Evolutionary conservation across 108 stramenopile genomes (phyloP).

Genomic region (Nitzschia sp.): DNA sequence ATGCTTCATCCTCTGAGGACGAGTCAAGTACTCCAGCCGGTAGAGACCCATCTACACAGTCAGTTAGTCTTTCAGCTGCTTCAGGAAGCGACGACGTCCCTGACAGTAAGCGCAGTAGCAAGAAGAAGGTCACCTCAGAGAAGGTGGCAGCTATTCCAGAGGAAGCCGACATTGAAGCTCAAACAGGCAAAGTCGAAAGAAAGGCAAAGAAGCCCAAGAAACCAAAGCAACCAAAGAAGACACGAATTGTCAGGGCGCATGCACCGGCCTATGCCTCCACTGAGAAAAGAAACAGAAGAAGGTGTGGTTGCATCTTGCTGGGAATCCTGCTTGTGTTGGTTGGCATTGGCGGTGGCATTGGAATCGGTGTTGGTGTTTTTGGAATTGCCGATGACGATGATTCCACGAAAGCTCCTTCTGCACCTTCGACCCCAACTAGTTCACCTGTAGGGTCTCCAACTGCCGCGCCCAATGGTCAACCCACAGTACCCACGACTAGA

Average conservation of each 20-base stretch:
- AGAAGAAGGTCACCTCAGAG: neutral
- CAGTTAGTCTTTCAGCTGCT: neutral
- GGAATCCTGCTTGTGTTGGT: slow-evolving; percentile 27
- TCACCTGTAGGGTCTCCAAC: slow-evolving; percentile 6
- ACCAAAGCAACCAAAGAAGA: slow-evolving; percentile 14
- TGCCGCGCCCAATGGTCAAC: neutral
- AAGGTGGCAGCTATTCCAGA: neutral
- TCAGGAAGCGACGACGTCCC: slow-evolving; percentile 15
- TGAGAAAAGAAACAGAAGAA: slow-evolving; percentile 24
- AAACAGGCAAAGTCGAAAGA: slow-evolving; percentile 1
- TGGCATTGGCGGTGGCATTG: slow-evolving; percentile 38
- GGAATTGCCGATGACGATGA: slow-evolving; percentile 16
- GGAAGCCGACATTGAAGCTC: slow-evolving; percentile 8
- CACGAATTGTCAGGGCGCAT: slow-evolving; percentile 18
- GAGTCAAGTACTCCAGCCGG: neutral
- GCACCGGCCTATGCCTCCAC: slow-evolving; percentile 19
- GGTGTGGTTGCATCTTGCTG: slow-evolving; percentile 26
- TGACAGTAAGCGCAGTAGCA: neutral
- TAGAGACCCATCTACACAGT: slow-evolving; percentile 20
- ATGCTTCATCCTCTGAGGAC: neutral
- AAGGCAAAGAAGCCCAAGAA: slow-evolving; percentile 8
- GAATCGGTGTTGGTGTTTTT: slow-evolving; percentile 34
- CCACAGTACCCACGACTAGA: slow-evolving; percentile 3
- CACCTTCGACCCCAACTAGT: slow-evolving; percentile 8
- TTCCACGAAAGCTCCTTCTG: neutral